Conservation (phyloP, 257 asterid genomes). For the Solanum appendiculatum region DNA sequence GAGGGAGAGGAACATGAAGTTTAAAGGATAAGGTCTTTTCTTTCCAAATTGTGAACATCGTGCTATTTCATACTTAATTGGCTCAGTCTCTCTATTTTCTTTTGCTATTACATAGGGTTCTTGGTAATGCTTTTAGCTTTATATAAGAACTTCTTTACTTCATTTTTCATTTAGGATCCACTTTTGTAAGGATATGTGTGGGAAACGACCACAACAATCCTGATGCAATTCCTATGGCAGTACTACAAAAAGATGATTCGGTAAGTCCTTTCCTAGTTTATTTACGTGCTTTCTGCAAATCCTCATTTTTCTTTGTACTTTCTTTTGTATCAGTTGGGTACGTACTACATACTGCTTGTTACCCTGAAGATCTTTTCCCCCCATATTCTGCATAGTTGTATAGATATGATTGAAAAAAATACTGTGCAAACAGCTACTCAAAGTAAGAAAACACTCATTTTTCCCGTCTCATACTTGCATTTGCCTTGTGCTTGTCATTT, state of each 20-base stretch:
- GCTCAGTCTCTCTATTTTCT: not conserved
- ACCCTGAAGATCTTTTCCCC: not conserved
- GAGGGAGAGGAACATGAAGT: not conserved
- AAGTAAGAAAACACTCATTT: not conserved
- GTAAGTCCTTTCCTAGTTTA: constrained; percentile 27
- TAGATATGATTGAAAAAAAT: not conserved
- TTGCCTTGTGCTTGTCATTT: not conserved
- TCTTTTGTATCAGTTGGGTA: not conserved
- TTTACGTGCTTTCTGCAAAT: not conserved
- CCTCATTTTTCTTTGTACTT: not conserved
- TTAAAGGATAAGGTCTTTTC: not conserved
- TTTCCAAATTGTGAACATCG: not conserved
- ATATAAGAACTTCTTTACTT: not conserved
- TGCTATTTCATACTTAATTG: not conserved
- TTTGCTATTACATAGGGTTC: not conserved
- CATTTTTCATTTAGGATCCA: constrained; percentile 44
- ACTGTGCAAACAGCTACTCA: not conserved
- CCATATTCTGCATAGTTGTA: not conserved
- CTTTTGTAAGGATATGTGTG: constrained; percentile 60
- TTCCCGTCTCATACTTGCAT: not conserved
- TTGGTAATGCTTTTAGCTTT: not conserved
- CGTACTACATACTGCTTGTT: not conserved
- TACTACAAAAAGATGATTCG: constrained; percentile 48
- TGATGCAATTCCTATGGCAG: constrained; percentile 54
- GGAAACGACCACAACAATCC: constrained; percentile 40